Evolutionary conservation across 108 stramenopile genomes (phyloP), one percentile per base, ranked within the genome.

Genomic region (Aurantiochytrium sp.): DNA sequence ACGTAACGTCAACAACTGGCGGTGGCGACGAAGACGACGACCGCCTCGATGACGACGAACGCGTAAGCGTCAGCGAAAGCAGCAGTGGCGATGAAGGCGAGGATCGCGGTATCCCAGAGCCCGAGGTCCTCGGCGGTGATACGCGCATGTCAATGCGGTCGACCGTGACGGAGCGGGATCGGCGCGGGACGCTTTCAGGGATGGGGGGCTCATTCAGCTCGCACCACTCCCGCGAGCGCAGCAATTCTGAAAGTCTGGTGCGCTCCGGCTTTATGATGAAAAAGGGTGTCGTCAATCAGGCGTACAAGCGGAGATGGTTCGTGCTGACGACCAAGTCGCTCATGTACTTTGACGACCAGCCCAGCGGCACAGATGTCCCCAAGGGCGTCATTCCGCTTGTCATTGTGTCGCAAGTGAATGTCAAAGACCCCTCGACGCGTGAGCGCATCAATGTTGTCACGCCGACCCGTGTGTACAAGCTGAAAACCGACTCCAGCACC

Each of bases 301-400:
- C 76, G 18, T 83, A 83, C 76, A 83, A 53, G 51, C 19, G 28
- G 18, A 43, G 76, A 10, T 83, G 76, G 76, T 83, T 83, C 51
- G 76, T 83, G 51, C 76, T 83, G 49, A 83, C 76, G 51, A 83
- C 76, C 23, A 83, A 53, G 51, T 53, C 76, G 6, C 45, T 83
- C 76, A 53, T 83, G 49, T 83, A 83, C 76, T 83, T 83, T 83
- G 76, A 83, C 28, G 76, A 83, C 51, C 45, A 83, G 76, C 76
- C 76, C n/a, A 45, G 76, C 25, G 76, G 28, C n/a, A 35, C n/a
- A 6, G 76, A 83, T 23, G 51, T 35, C 3, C 76, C 76, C 76
- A 83, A 83, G 51, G 76, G 76, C n/a, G 45, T 53, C 18, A 35
- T 83, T 23, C 51, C 76, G 76, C 76, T 83, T 0, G 51, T 53